Evolutionary conservation across 2,329 filamentous ascomycete species (phyloP).

Genomic region (Fonsecaea pedrosoi): DNA sequence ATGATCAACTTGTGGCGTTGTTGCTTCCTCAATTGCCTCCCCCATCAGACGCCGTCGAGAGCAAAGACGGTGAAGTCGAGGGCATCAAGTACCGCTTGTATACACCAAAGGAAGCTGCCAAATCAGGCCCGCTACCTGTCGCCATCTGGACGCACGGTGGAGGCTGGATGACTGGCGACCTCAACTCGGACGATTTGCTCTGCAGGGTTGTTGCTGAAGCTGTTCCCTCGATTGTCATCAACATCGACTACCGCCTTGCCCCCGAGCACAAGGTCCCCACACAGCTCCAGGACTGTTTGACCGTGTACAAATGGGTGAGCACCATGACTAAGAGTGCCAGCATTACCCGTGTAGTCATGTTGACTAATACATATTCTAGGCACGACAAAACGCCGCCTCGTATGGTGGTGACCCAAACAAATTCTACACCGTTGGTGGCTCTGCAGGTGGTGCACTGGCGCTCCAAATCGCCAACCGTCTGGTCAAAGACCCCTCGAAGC

Average conservation of each 20-base stretch:
- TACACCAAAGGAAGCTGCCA: slow-evolving; percentile 35
- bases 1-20: slow-evolving; percentile 32
- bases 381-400: slow-evolving; percentile 35
- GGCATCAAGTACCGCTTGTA: slow-evolving; percentile 38
- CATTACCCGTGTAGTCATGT: background rate
- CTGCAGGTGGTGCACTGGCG: slow-evolving; percentile 50
- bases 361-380: slow-evolving; percentile 24
- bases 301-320: slow-evolving; percentile 37
- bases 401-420: slow-evolving; percentile 40
- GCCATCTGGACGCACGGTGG: slow-evolving; percentile 39
- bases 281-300: slow-evolving; percentile 37
- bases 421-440: slow-evolving; percentile 47
- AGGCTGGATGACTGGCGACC: slow-evolving; percentile 45
- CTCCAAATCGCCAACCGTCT: slow-evolving; percentile 48
- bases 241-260: slow-evolving; percentile 46
- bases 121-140: slow-evolving; percentile 36
- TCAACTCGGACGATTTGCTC: slow-evolving; percentile 48
- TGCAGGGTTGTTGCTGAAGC: slow-evolving; percentile 44
- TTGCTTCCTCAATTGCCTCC: slow-evolving; percentile 32
- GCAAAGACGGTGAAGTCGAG: slow-evolving; percentile 36
- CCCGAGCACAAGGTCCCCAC: slow-evolving; percentile 38
- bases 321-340: background rate
- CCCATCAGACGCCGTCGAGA: slow-evolving; percentile 36
- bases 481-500: slow-evolving; percentile 46
- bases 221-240: slow-evolving; percentile 45